phyloP scores from a whole-genome alignment of 2,329 filamentous ascomycete genomes.

The Chaetomium strumarium region DNA sequence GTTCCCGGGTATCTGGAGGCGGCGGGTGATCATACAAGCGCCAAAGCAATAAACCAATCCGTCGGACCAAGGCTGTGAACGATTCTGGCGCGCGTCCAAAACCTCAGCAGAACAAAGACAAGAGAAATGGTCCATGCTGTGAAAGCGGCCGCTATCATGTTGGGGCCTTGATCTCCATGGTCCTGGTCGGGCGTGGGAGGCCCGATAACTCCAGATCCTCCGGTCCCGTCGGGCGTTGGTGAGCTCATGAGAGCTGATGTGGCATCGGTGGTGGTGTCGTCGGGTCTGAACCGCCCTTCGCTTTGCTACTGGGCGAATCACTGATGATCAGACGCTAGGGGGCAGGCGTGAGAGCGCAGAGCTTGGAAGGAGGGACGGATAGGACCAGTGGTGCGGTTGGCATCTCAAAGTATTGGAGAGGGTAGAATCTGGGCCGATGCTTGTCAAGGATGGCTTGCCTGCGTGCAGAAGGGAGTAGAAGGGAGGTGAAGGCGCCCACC shows the following conservation, averaged over 20 bases:
- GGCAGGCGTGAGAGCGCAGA: too few species aligned
- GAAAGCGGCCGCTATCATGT: constrained; percentile 20
- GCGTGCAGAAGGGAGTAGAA: too few species aligned
- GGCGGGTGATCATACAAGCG: constrained; percentile 24
- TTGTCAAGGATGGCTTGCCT: too few species aligned
- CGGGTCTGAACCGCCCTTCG: not conserved
- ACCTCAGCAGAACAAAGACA: constrained; percentile 30
- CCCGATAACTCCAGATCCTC: not conserved
- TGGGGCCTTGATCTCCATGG: constrained; percentile 11
- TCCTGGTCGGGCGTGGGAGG: not conserved
- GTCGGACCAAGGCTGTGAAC: constrained; percentile 32
- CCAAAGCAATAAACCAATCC: constrained; percentile 32
- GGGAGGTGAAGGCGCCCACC: too few species aligned
- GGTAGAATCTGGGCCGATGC: too few species aligned
- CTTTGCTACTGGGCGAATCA: not conserved
- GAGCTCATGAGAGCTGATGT: constrained; percentile 1
- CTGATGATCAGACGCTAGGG: not conserved
- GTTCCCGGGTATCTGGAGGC: too few species aligned
- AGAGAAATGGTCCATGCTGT: constrained; percentile 28
- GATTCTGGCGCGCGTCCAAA: constrained; percentile 33
- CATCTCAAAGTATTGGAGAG: too few species aligned
- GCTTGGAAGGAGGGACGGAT: too few species aligned
- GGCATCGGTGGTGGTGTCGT: not conserved
- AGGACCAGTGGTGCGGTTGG: too few species aligned
- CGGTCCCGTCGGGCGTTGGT: not conserved